Evolutionary conservation across 768 basidiomycete genomes (phyloP), one percentile per base, ranked within the genome.

Genomic region (Serpula lacrymans): DNA sequence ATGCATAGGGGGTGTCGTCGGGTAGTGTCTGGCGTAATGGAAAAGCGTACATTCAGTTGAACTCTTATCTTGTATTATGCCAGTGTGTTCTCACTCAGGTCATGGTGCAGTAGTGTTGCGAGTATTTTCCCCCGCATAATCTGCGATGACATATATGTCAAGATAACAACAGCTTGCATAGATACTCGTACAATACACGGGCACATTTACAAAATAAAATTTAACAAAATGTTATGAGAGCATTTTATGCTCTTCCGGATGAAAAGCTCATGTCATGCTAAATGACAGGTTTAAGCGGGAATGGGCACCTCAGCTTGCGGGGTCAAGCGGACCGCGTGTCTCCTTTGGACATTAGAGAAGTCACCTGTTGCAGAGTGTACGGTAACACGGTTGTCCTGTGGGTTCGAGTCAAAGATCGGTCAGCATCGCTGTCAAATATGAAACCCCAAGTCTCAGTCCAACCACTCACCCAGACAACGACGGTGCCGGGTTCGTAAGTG

Each of bases 401-500:
- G 1, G 2, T n/a, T 23, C 9, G 17, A 24, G 39, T 25, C 37
- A 43, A 10, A 27, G 14, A 24, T 34, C n/a, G 17, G 32, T 42
- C 22, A 48, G 16, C n/a, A 16, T 13, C 14, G 16, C 5, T n/a
- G 12, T 31, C n/a, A n/a, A n/a, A n/a, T n/a, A 20, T 22, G 34
- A 17, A 25, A 31, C 9, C 9, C 37, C 27, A 24, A 28, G 46
- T 20, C 37, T 18, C 6, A n/a, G 37, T 33, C 8, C 6, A n/a
- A 10, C 9, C 6, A 54, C 68, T 39, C 45, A 72, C 73, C 77
- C 79, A 80, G 35, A 79, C 69, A 11, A 76, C 73, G 16, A 78
- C 74, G 8, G 74, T 79, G 10, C 76, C 76, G 3, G 74, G 72
- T 47, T 67, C 56, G 48, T 78, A 79, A 1, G 51, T 62, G 3